Percentiles rank a stretch among this genome's conserved stretches.
Conservation (phyloP, 805 yeast genomes). For the Millerozyma miso region DNA sequence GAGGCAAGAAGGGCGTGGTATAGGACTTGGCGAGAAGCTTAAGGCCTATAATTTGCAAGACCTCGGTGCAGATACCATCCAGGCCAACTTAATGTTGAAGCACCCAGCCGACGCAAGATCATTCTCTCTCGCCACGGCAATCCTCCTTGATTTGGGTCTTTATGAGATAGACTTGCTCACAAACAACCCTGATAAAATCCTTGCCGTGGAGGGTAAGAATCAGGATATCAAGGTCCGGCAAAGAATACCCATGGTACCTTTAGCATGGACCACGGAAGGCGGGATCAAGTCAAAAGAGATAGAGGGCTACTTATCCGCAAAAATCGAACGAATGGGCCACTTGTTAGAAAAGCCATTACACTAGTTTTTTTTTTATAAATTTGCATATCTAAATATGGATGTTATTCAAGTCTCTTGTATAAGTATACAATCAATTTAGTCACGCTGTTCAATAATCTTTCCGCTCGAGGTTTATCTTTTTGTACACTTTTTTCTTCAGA, state of each 20-base stretch:
- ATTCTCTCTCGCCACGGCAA: constrained; percentile 91
- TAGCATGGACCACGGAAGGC: constrained; percentile 63
- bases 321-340: constrained; percentile 97
- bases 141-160: constrained; percentile 77
- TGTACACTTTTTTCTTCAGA: not conserved
- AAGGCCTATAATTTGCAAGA: constrained; percentile 97
- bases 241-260: constrained; percentile 95
- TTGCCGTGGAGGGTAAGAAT: constrained; percentile 88
- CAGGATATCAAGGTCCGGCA: constrained; percentile 71
- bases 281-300: constrained; percentile 85
- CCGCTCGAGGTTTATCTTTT: not conserved
- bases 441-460: not conserved
- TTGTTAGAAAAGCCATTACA: constrained; percentile 50
- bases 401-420: not conserved
- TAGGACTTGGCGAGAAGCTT: constrained; percentile 95
- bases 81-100: constrained; percentile 84
- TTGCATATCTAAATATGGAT: not conserved
- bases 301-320: constrained; percentile 89
- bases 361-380: constrained; percentile 4
- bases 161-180: constrained; percentile 73
- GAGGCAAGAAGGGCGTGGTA: constrained; percentile 98
- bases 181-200: constrained; percentile 93
- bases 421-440: not conserved
- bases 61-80: constrained; percentile 97
- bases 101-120: constrained; percentile 99